Evolutionary conservation across 306 rosid genomes (phyloP), one percentile per base, ranked within the genome.

Genomic region (Morella rubra): DNA sequence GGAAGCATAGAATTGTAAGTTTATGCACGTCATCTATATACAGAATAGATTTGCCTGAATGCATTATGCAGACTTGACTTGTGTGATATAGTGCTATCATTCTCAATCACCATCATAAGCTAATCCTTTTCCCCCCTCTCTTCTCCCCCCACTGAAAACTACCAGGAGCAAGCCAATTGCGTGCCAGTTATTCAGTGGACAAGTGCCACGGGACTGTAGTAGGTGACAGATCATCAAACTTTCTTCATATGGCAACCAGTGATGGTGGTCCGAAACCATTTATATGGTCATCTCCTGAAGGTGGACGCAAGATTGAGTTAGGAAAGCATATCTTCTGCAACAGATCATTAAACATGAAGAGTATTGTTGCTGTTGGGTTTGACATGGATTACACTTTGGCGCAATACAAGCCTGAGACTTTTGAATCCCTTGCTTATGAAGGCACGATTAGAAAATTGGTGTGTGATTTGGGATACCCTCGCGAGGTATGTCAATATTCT

Each of bases 311-410:
- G 73, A 83, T 87, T 77, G 90, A 84, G 45, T 86, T 87, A 65
- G 87, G 97, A 75, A 92, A 91, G 91, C 97, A 80, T 58, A 91
- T 95, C 51, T 95, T 95, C 81, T 95, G 99, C 86, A 95, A 95
- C 86, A 84, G 97, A 73, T 88, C 99, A 22, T 83, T 95, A 84
- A 95, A 95, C 77, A 95, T 95, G 99, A 95, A 85, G 90, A 89
- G 69, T 81, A 92, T 92, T 64, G 92, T 92, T 78, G 97, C 99
- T 24, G 97, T 92, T 24, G 99, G 99, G 72, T 95, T 95, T 81
- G 99, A 95, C 84, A 92, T 95, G 99, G 99, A 95, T 85, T 95
- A 95, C 84, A 95, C 99, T 58, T 84, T 95, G 72, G 99, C 99
- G n/a, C 99, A 95, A 62, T 95, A 95, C 91, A 95, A 84, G 89